These are phyloP conservation scores for Drosera spatulata DNA, from an alignment of 179 eudicot species.

Conservation along the genomic window DNA sequence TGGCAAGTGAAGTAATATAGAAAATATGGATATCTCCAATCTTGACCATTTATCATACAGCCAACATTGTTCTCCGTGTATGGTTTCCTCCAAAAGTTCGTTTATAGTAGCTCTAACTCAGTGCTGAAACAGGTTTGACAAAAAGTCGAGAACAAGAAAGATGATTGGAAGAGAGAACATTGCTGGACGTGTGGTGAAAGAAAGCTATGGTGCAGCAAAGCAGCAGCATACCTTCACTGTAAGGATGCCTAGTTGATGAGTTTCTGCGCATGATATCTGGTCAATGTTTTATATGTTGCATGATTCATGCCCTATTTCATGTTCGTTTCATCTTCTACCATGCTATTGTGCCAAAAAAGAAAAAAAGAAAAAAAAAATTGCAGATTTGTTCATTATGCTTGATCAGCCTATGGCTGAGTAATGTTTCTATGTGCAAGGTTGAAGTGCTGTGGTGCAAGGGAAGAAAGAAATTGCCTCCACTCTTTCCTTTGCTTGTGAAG, in stretches of 20 bases:
- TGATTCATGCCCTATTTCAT: neutral
- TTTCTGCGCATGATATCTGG: too few species aligned
- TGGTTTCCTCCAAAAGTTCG: too few species aligned
- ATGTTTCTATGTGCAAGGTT: slow-evolving; percentile 31
- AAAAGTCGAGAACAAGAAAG: slow-evolving; percentile 33
- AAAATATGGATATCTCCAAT: too few species aligned
- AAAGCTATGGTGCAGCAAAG: slow-evolving; percentile 79
- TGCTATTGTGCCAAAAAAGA: too few species aligned
- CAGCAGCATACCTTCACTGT: slow-evolving; percentile 95
- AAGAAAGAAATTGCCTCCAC: slow-evolving; percentile 42
- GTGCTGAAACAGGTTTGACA: slow-evolving; percentile 42
- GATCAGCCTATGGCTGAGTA: neutral
- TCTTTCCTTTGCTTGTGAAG: slow-evolving; percentile 65
- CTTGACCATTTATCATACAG: too few species aligned
- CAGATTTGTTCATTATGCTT: neutral
- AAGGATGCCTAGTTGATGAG: slow-evolving; percentile 7
- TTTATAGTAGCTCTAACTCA: neutral
- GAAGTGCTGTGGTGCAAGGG: slow-evolving; percentile 88
- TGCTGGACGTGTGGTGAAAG: slow-evolving; percentile 71
- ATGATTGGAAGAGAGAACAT: slow-evolving; percentile 52
- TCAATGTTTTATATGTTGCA: neutral
- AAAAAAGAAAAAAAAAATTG: too few species aligned
- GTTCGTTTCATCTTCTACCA: neutral
- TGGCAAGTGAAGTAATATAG: neutral
- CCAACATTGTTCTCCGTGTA: neutral